Evolutionary conservation across 2,329 filamentous ascomycete genomes (phyloP).

Genomic region (Alternaria tenuissima): DNA sequence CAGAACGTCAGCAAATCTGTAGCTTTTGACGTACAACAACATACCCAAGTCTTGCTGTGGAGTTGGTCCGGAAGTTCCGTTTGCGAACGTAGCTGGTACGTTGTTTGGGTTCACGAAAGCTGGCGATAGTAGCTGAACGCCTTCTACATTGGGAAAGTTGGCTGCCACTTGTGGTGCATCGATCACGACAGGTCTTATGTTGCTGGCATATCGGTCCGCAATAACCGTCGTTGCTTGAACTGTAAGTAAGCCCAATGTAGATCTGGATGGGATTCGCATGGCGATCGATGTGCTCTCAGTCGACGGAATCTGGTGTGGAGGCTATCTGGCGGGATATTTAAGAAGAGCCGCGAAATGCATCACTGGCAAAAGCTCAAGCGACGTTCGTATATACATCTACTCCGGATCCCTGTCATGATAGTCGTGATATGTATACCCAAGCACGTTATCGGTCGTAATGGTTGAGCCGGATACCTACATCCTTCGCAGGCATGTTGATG

Average conservation of each 20-base stretch:
- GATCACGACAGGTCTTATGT: neutral
- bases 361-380: too few relatives aligned
- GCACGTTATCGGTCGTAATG: neutral
- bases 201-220: neutral
- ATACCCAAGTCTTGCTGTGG: neutral
- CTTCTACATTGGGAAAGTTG: neutral
- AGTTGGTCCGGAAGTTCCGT: neutral
- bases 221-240: neutral
- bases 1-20: neutral
- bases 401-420: neutral
- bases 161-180: neutral
- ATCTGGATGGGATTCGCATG: neutral
- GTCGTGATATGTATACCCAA: slow-evolving; percentile 9
- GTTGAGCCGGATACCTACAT: neutral
- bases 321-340: neutral
- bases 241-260: neutral
- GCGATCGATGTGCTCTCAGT: neutral
- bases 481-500: neutral
- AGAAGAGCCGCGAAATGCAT: neutral
- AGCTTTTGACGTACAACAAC: accelerated
- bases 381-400: neutral
- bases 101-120: neutral
- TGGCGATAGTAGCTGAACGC: neutral
- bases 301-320: accelerated
- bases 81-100: neutral